A percentile compares a stretch with the other conserved stretches of the same genome.
Evolutionary conservation across 192 early-diverging fungal species (phyloP).

Genomic region (Jimgerdemannia lactiflua): DNA sequence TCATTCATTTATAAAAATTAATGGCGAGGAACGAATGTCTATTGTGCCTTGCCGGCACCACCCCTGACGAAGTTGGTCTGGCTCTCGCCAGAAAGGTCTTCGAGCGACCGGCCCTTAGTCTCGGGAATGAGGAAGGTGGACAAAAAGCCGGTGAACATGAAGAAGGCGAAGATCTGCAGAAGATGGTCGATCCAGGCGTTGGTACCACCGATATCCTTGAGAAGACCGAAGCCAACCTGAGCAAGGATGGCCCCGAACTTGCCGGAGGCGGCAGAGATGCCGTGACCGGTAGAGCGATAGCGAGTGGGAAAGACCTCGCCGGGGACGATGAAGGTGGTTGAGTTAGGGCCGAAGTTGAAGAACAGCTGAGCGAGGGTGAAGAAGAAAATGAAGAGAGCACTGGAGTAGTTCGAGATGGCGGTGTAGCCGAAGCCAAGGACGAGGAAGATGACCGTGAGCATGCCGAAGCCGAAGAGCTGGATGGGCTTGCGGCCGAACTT

Average conservation of each 20-base stretch:
- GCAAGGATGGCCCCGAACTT: constrained; percentile 79
- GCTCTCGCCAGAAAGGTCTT: constrained; percentile 60
- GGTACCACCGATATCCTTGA: constrained; percentile 68
- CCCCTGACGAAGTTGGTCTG: constrained; percentile 18
- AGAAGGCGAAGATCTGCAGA: constrained; percentile 70
- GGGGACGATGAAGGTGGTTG: constrained; percentile 85
- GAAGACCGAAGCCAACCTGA: constrained; percentile 64
- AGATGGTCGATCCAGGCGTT: constrained; percentile 59
- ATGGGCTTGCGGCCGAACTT: constrained; percentile 89
- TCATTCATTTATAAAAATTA: no score
- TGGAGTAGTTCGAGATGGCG: constrained; percentile 55
- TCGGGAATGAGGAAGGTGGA: constrained; percentile 71
- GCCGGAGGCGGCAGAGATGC: constrained; percentile 77
- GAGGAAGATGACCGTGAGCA: constrained; percentile 73
- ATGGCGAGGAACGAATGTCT: no score
- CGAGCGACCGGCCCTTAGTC: constrained; percentile 73
- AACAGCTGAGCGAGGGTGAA: constrained; percentile 71
- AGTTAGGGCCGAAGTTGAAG: constrained; percentile 97
- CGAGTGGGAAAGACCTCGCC: constrained; percentile 82
- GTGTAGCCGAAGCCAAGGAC: constrained; percentile 72
- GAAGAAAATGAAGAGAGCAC: constrained; percentile 58
- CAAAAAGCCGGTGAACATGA: constrained; percentile 71
- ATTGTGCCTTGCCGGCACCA: neutral
- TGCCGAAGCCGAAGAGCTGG: constrained; percentile 85
- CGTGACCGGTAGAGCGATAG: constrained; percentile 77